Evolutionary conservation across 345 rosid species (phyloP), one percentile per base, ranked within the genome.

Genomic region (Iberis pinnata): DNA sequence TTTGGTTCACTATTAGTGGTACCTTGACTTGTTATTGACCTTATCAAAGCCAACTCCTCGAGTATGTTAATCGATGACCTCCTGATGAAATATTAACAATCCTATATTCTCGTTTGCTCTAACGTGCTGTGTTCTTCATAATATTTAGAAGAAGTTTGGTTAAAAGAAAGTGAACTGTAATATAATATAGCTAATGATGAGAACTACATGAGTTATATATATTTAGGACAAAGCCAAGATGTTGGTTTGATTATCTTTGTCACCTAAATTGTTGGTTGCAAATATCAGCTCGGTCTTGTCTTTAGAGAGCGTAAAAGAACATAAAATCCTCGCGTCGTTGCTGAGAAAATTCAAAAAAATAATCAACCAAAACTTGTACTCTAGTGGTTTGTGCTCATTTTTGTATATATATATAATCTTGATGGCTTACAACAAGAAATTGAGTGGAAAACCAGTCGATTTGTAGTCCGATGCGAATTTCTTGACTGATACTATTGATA

Each of bases 251-350:
- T 47, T 15, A n/a, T n/a, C 19, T 27, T 27, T 1, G 33, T 49
- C 61, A 82, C 89, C 86, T 15, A 77, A 6, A 57, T 82, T 77
- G 59, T 82, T 82, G n/a, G 77, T 72, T 18, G 82, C 90, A 36
- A 76, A 78, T 22, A 74, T 75, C 1, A 78, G 54, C 65, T 80
- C 86, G 29, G 71, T 73, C 32, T 70, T 62, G 63, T 83, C 90
- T 20, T 67, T 44, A 13, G 86, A 80, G 56, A 78, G 77, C 58
- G 39, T 67, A 60, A 67, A 73, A 1, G 80, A 75, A 31, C 61
- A 49, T 18, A 70, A 66, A 8, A 83, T 47, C 33, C 86, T 73
- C 1, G 78, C 83, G 17, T 73, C 73, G 69, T 76, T 72, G 8
- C 77, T 18, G 46, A 50, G 32, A 61, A 6, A 49, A 11, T 17